Evolutionary conservation across 176 grass and related monocot genomes (phyloP).

Genomic region (Elaeis guineensis): DNA sequence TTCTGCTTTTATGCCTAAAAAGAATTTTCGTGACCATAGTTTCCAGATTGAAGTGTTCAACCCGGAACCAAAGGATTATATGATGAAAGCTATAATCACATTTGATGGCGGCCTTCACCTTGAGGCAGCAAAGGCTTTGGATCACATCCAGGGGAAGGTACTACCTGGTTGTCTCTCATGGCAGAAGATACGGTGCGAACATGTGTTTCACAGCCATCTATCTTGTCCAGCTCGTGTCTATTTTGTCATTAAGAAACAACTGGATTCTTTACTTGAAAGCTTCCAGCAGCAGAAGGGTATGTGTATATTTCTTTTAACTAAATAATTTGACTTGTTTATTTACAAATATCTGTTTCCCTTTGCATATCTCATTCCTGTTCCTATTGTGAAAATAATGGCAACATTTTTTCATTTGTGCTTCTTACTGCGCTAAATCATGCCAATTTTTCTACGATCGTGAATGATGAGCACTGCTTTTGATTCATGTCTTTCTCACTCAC

Average conservation of each 20-base stretch:
- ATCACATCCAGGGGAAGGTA: conserved; percentile 62
- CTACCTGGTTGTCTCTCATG: conserved; percentile 57
- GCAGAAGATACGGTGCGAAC: conserved; percentile 85
- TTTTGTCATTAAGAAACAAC: conserved; percentile 46
- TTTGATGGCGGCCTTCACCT: conserved; percentile 83
- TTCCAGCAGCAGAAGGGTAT: conserved; percentile 62
- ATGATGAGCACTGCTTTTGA: too few relatives aligned
- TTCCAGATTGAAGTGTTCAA: conserved; percentile 61
- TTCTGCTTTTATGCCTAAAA: conserved; percentile 69
- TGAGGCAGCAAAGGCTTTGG: conserved; percentile 78
- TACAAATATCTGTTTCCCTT: too few relatives aligned
- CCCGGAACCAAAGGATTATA: conserved; percentile 43
- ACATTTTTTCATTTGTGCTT: too few relatives aligned
- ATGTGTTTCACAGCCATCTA: conserved; percentile 78
- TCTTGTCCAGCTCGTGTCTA: conserved; percentile 61
- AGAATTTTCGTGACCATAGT: conserved; percentile 50
- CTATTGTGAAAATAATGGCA: too few relatives aligned
- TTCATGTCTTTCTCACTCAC: too few relatives aligned
- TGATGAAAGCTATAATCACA: conserved; percentile 59
- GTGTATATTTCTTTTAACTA: conserved; percentile 4
- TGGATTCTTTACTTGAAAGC: conserved; percentile 48
- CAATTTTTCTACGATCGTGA: too few relatives aligned
- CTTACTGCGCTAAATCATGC: too few relatives aligned
- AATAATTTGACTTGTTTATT: too few relatives aligned
- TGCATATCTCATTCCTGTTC: too few relatives aligned